These are phyloP conservation scores for Neurospora sp. DNA, from an alignment of 495 filamentous ascomycete genomes.

Conservation along the genomic window DNA sequence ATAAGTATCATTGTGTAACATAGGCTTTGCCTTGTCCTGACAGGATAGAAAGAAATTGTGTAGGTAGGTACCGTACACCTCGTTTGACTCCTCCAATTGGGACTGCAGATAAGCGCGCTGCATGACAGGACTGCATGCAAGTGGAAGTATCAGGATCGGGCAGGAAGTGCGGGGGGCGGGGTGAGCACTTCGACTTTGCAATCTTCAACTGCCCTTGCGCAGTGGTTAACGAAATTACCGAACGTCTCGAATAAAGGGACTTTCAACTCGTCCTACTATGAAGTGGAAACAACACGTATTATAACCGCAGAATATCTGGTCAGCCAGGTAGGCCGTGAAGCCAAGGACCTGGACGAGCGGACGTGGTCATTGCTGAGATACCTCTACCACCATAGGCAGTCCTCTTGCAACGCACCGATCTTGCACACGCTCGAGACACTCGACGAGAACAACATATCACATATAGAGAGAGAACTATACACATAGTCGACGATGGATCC, in stretches of 20 bases:
- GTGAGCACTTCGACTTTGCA: not conserved
- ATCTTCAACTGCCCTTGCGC: not conserved
- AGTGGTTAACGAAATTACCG: not conserved
- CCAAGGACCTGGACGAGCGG: too few species aligned
- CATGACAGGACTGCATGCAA: not conserved
- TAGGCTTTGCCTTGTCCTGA: too few species aligned
- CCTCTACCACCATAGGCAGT: too few species aligned
- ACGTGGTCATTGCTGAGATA: too few species aligned
- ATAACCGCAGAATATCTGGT: too few species aligned
- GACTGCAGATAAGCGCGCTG: not conserved
- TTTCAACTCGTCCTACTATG: too few species aligned
- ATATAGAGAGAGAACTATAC: not conserved
- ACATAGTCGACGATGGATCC: not conserved
- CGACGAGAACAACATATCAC: not conserved
- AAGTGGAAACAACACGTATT: too few species aligned
- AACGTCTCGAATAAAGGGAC: not conserved
- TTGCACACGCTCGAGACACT: not conserved
- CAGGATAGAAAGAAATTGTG: too few species aligned
- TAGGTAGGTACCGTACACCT: not conserved
- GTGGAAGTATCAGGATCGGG: not conserved
- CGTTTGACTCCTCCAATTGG: not conserved
- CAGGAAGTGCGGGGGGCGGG: not conserved
- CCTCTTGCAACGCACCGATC: not conserved
- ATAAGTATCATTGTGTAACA: too few species aligned
- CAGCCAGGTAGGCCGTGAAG: too few species aligned